A percentile compares a stretch with the other conserved stretches of the same genome.
These are phyloP conservation scores for Wickerhamomyces bisporus DNA, from an alignment of 805 yeast genomes.

Conservation along the genomic window DNA sequence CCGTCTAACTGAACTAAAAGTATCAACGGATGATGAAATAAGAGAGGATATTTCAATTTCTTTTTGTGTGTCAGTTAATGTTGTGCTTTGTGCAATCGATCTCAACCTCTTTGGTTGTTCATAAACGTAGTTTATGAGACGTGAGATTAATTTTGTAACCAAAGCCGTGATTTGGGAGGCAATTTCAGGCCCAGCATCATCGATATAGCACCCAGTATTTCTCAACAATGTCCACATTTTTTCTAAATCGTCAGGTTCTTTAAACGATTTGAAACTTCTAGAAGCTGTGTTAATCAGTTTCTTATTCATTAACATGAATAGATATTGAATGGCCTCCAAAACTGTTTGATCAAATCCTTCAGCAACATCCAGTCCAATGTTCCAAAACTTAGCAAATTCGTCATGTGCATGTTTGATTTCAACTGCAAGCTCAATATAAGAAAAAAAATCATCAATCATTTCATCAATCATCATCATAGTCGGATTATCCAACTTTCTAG, in stretches of 20 bases:
- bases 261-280: constrained; percentile 72
- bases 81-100: constrained; percentile 20
- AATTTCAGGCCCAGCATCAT: constrained; percentile 74
- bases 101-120: constrained; percentile 68
- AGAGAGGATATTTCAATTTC: constrained; percentile 32
- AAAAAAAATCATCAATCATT: constrained; percentile 78
- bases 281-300: constrained; percentile 76
- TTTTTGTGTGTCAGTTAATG: constrained; percentile 12
- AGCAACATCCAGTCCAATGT: constrained; percentile 58
- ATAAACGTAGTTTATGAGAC: constrained; percentile 65
- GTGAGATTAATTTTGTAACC: constrained; percentile 59
- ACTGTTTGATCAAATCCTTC: constrained; percentile 61
- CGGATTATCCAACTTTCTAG: constrained; percentile 73
- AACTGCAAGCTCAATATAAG: constrained; percentile 69
- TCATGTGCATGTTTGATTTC: constrained; percentile 64
- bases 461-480: constrained; percentile 96
- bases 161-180: constrained; percentile 70
- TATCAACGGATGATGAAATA: constrained; percentile 57
- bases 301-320: constrained; percentile 63
- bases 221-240: constrained; percentile 74
- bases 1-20: constrained; percentile 71
- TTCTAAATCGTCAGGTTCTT: constrained; percentile 87
- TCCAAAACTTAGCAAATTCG: constrained; percentile 63
- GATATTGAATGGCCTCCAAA: constrained; percentile 66
- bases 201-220: constrained; percentile 71